A percentile compares a stretch with the other conserved stretches of the same genome.
Evolutionary conservation across 306 rosid species (phyloP).

Genomic region (Fragaria vesca): DNA sequence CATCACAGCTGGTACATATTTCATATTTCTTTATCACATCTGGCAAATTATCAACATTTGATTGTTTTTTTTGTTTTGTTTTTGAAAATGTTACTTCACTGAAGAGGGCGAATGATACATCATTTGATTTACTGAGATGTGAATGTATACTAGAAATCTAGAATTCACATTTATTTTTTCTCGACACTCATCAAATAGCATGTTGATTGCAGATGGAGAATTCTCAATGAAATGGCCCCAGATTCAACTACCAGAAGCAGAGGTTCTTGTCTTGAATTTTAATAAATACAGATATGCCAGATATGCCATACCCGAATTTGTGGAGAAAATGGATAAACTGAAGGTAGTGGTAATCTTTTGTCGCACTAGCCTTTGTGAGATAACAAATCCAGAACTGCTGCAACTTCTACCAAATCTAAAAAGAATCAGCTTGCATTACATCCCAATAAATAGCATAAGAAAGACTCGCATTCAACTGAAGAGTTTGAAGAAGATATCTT

Average conservation of each 20-base stretch:
- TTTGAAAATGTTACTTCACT: too few species aligned
- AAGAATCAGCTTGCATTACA: neutral
- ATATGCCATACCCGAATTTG: neutral
- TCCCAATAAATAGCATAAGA: neutral
- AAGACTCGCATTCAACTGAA: neutral
- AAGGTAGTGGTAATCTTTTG: neutral
- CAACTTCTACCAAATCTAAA: neutral
- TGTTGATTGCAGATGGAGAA: too few species aligned
- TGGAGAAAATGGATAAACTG: slow-evolving; percentile 8
- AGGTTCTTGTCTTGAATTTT: neutral
- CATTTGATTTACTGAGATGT: too few species aligned
- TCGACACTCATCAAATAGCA: too few species aligned
- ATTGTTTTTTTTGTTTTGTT: too few species aligned
- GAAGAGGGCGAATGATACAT: too few species aligned
- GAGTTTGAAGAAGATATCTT: neutral
- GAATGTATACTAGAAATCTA: too few species aligned
- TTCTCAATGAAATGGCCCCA: neutral
- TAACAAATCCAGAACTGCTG: neutral
- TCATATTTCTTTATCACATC: too few species aligned
- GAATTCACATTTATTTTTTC: too few species aligned
- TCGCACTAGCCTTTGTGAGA: rapidly evolving
- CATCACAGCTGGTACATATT: neutral
- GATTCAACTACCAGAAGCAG: slow-evolving; percentile 3
- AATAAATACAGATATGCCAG: too few species aligned
- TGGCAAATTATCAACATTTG: too few species aligned